Percentiles rank a stretch among this genome's conserved stretches.
phyloP scores from a whole-genome alignment of 2,329 filamentous ascomycete species.

The Capronia coronata region DNA sequence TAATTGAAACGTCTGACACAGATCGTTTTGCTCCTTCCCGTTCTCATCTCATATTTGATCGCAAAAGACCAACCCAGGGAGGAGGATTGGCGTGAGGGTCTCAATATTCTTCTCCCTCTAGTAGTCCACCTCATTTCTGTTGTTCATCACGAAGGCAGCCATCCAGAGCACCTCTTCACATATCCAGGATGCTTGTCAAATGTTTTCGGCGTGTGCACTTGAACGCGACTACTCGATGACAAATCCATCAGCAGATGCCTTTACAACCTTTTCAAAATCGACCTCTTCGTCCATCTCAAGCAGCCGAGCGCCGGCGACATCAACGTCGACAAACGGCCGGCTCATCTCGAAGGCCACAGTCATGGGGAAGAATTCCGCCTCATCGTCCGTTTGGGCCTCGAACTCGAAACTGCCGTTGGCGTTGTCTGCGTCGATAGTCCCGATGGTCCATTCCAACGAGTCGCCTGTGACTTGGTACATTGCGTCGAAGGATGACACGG shows the following conservation, averaged over 20 bases:
- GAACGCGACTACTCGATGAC: conserved; percentile 37
- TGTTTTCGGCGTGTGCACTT: no score
- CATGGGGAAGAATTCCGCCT: conserved; percentile 98
- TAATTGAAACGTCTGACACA: no score
- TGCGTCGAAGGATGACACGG: conserved; percentile 87
- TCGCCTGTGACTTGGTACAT: conserved; percentile 91
- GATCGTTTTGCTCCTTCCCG: no score
- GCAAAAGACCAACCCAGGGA: no score
- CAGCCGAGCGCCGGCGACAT: conserved; percentile 54
- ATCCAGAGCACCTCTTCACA: background rate
- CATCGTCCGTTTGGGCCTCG: conserved; percentile 77
- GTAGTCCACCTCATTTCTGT: no score
- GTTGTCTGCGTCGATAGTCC: conserved; percentile 75
- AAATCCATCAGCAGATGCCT: conserved; percentile 41
- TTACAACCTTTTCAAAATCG: conserved; percentile 42
- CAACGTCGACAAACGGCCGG: conserved; percentile 81
- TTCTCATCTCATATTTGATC: no score
- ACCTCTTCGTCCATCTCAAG: conserved; percentile 42
- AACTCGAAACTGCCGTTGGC: conserved; percentile 87
- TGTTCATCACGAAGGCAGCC: background rate
- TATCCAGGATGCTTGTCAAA: background rate
- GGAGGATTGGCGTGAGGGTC: no score
- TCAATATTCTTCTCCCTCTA: no score
- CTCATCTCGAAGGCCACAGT: conserved; percentile 80
- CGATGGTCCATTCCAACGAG: conserved; percentile 88